phyloP scores from a whole-genome alignment of 2,329 filamentous ascomycete species.

The Cadophora malorum region DNA sequence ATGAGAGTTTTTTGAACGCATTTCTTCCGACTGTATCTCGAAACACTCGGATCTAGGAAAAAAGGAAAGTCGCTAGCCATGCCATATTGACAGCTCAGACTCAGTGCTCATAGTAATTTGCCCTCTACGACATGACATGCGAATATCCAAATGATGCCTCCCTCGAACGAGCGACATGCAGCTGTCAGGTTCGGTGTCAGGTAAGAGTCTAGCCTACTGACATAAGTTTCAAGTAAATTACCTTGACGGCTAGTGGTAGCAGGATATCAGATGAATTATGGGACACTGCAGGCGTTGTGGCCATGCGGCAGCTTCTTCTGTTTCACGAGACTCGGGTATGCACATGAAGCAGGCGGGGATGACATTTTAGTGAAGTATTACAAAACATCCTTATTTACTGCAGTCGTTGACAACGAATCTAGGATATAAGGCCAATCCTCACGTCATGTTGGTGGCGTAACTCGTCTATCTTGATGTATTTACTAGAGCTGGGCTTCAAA shows the following conservation, averaged over 20 bases:
- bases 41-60: neutral
- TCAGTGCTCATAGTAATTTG: slow-evolving; percentile 3
- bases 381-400: too few relatives aligned
- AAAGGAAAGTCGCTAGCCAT: neutral
- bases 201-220: too few relatives aligned
- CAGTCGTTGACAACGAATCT: too few relatives aligned
- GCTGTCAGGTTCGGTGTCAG: neutral
- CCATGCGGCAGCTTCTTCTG: neutral
- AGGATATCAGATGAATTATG: neutral
- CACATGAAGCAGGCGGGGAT: neutral
- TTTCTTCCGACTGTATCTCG: too few relatives aligned
- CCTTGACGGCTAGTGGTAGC: neutral
- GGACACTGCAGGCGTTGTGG: neutral
- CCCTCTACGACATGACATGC: neutral
- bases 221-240: too few relatives aligned
- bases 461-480: too few relatives aligned
- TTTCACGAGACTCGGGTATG: neutral
- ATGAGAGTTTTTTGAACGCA: too few relatives aligned
- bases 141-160: neutral
- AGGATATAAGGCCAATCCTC: too few relatives aligned
- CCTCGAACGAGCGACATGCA: neutral
- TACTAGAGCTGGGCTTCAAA: too few relatives aligned
- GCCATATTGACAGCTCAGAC: neutral
- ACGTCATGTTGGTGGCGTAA: too few relatives aligned
- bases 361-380: neutral